Evolutionary conservation across 176 grass and related monocot species (phyloP).

Genomic region (Carex littledalei): DNA sequence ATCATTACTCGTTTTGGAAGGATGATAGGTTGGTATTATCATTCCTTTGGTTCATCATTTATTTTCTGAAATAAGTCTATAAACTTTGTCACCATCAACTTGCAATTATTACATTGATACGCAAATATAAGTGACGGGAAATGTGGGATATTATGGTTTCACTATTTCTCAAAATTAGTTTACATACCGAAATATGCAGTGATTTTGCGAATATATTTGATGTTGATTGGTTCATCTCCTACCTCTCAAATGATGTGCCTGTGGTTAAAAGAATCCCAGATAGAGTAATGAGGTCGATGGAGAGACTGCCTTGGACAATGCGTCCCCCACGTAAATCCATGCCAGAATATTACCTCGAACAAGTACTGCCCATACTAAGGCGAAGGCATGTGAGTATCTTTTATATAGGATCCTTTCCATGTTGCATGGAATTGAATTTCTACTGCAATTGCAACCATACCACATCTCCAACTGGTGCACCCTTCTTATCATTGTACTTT

Average conservation of each 20-base stretch:
- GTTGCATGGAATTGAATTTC: neutral
- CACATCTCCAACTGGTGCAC: neutral
- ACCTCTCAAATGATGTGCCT: conserved; percentile 65
- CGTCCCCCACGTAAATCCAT: conserved; percentile 86
- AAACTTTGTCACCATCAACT: neutral
- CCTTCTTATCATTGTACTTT: neutral
- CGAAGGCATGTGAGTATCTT: conserved; percentile 75
- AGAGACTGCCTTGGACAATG: conserved; percentile 95
- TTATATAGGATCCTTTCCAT: neutral
- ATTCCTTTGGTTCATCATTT: neutral
- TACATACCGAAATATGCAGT: conserved; percentile 31
- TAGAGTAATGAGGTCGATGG: conserved; percentile 86
- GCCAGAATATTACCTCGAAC: conserved; percentile 70
- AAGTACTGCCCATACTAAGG: conserved; percentile 88
- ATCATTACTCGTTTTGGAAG: conserved; percentile 88
- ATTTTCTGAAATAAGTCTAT: neutral
- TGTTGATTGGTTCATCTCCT: conserved; percentile 78
- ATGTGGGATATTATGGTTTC: neutral
- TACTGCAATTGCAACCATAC: neutral
- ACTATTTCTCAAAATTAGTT: neutral
- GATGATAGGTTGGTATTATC: conserved; percentile 54
- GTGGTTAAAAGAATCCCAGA: conserved; percentile 81
- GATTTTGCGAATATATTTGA: conserved; percentile 94
- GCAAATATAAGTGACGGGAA: neutral
- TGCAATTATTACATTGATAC: neutral